Evolutionary conservation across 164 flowering plant genomes (phyloP).

Genomic region (Aristolochia californica): DNA sequence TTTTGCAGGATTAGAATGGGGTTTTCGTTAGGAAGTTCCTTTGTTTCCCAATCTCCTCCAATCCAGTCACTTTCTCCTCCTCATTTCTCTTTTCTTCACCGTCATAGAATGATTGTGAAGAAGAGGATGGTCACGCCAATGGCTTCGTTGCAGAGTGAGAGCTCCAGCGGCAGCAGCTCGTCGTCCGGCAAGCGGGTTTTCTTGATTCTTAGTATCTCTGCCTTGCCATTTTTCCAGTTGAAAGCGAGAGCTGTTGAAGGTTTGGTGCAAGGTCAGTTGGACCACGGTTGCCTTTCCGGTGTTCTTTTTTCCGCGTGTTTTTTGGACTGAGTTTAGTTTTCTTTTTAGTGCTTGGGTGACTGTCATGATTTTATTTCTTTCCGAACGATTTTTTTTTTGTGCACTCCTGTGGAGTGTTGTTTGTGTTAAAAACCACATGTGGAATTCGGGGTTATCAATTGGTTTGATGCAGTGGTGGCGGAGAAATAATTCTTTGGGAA

Average conservation of each 20-base stretch:
- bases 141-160: conserved; percentile 24
- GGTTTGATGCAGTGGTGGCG: too few relatives aligned
- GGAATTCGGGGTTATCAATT: too few relatives aligned
- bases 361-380: conserved; percentile 8
- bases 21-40: conserved; percentile 13
- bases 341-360: background rate
- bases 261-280: conserved; percentile 22
- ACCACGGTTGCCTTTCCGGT: background rate
- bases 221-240: conserved; percentile 41
- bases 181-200: conserved; percentile 35
- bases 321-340: background rate
- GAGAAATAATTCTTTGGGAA: too few relatives aligned
- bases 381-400: background rate
- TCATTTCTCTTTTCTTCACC: conserved; percentile 10
- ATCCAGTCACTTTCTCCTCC: conserved; percentile 12
- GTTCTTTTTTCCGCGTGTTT: background rate
- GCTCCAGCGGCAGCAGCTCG: conserved; percentile 15
- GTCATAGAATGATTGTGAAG: conserved; percentile 17
- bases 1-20: conserved; percentile 1
- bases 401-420: background rate
- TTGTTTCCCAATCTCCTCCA: conserved; percentile 19
- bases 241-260: conserved; percentile 42
- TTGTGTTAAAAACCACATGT: too few relatives aligned
- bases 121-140: conserved; percentile 13
- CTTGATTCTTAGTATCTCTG: conserved; percentile 52